phyloP scores from a whole-genome alignment of 2,329 filamentous ascomycete genomes.

The Ophiostoma ulmi region DNA sequence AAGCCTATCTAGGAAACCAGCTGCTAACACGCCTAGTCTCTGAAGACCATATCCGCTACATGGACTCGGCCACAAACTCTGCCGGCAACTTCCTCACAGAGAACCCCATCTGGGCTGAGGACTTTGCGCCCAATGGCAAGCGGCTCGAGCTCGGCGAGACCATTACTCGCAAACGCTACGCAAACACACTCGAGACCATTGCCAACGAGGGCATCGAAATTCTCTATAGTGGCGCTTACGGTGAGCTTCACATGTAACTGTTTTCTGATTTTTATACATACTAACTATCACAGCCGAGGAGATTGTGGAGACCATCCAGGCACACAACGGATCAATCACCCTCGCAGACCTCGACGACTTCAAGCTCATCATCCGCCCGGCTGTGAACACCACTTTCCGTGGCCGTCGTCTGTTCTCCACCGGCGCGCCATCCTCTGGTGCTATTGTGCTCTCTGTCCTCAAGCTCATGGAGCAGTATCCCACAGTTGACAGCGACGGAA shows the following conservation, averaged over 20 bases:
- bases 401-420: conserved; percentile 65
- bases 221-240: conserved; percentile 36
- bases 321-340: conserved; percentile 77
- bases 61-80: conserved; percentile 43
- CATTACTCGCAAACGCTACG: conserved; percentile 77
- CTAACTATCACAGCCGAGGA: conserved; percentile 51
- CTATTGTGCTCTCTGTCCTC: conserved; percentile 67
- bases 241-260: conserved; percentile 28
- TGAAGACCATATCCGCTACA: conserved; percentile 69
- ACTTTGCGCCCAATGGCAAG: conserved; percentile 78
- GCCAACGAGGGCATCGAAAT: conserved; percentile 56
- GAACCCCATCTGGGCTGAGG: conserved; percentile 74
- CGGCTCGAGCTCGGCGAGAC: conserved; percentile 66
- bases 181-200: conserved; percentile 68
- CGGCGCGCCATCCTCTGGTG: conserved; percentile 72
- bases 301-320: conserved; percentile 64
- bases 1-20: no score
- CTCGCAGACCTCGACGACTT: conserved; percentile 72
- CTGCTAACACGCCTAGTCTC: conserved; percentile 45
- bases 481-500: conserved; percentile 42
- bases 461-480: conserved; percentile 82
- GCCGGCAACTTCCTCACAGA: conserved; percentile 61
- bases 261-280: conserved; percentile 25
- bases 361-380: conserved; percentile 54
- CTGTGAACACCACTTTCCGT: conserved; percentile 60